Base-by-base conservation (phyloP, 495 filamentous ascomycete genomes). In the Aspergillus conjunctus region DNA sequence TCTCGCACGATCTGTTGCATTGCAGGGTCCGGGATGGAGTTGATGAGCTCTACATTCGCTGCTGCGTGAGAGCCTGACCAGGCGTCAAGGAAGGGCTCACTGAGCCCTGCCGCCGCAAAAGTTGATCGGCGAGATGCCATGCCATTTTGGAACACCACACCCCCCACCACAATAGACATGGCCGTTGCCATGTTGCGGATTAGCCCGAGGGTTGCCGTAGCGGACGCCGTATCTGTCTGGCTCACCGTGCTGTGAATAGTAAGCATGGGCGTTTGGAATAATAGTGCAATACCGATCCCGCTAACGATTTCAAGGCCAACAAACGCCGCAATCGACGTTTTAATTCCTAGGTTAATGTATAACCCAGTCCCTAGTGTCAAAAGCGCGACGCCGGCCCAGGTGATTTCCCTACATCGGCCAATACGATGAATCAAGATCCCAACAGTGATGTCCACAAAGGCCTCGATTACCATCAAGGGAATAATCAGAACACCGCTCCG, bases 401-500 rank as follows among this genome's bases (percentile, higher is more conserved):
- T 88, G 7, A 75, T 53, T 41, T 78, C 75, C 15, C 70, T 46
- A 58, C 83, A 86, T 31, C 75, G 76, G 14, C 84, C 84, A 0
- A 77, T 85, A 37, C 65, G 68, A 53, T 82, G 74, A 30, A 86
- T 85, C 14, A 79, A 49, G 15, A 82, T 31, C 3, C 82, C 84
- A 7, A 64, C 59, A 10, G 70, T 9, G 1, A 78, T 83, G 11
- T 84, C 85, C 15, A 74, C 62, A 57, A 88, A 52, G 11, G 87
- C 86, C 12, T 89, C 76, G 0, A 85, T 73, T 21, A 93, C 54
- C 31, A 83, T 84, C 56, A 85, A 86, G 2, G 91, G 87, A 4
- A 95, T 77, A 15, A 91, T 71, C 63, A 88, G 88, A 21, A 93
- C 81, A 4, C 91, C 91, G 1, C 84, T 88, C 1, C 85, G 68